phyloP scores from a whole-genome alignment of 805 yeast genomes.

The Starmerella floricola region DNA sequence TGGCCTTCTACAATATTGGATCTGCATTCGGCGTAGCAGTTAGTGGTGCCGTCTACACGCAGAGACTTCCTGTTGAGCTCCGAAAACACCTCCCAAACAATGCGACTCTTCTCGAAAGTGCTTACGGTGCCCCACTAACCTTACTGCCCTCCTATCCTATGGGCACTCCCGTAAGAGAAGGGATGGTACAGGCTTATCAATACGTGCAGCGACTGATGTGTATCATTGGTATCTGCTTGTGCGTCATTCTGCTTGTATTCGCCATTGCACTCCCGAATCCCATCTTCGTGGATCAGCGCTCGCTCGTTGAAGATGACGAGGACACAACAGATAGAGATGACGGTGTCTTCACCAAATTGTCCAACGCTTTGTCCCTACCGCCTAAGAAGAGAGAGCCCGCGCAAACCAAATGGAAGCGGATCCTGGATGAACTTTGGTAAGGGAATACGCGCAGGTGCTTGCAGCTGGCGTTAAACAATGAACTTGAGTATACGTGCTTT shows the following conservation, averaged over 20 bases:
- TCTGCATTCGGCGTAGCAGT: conserved; percentile 50
- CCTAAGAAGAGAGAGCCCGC: conserved; percentile 8
- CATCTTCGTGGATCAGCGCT: conserved; percentile 28
- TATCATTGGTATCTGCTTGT: conserved; percentile 41
- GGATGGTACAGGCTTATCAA: conserved; percentile 46
- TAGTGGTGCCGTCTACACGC: conserved; percentile 64
- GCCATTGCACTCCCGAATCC: conserved; percentile 45
- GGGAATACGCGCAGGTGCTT: no score
- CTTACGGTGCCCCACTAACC: conserved; percentile 43
- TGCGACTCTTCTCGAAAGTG: conserved; percentile 33
- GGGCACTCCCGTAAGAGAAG: conserved; percentile 52
- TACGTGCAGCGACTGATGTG: conserved; percentile 48
- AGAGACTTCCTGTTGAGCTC: conserved; percentile 39
- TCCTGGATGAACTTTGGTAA: conserved; percentile 12
- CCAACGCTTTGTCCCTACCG: conserved; percentile 9
- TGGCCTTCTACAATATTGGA: conserved; percentile 50
- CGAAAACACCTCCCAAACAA: conserved; percentile 30
- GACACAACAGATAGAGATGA: conserved; percentile 1
- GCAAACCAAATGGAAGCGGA: conserved; percentile 7
- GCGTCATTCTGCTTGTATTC: conserved; percentile 39
- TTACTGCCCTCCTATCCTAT: conserved; percentile 40
- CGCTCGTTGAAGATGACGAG: conserved; percentile 19
- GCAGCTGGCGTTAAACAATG: no score
- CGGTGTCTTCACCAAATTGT: background rate
- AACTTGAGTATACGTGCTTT: no score